These are phyloP conservation scores for Colletotrichum sp. DNA, from an alignment of 2,329 filamentous ascomycete species.

Conservation along the genomic window DNA sequence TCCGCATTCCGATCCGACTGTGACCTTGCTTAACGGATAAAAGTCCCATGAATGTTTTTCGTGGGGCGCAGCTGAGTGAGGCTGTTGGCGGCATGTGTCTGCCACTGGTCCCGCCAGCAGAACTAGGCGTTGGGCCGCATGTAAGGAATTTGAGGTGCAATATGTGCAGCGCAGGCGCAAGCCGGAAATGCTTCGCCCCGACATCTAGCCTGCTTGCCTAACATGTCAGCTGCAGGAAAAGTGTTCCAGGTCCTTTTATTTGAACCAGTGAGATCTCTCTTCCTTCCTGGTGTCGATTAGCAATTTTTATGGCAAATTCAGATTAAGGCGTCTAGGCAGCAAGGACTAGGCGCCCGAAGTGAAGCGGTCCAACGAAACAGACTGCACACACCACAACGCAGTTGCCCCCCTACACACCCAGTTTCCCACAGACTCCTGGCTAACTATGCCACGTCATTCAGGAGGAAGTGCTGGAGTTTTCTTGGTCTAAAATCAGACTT, in stretches of 20 bases:
- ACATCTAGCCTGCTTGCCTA: not conserved
- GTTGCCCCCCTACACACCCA: not conserved
- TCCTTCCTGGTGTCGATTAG: not conserved
- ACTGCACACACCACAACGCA: not conserved
- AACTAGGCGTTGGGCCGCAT: not conserved
- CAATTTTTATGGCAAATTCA: not conserved
- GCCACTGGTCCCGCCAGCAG: not conserved
- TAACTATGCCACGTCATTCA: not conserved
- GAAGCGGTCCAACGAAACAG: not conserved
- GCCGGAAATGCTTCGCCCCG: not conserved
- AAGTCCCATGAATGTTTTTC: not conserved
- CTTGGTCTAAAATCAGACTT: not conserved
- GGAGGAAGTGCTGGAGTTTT: not conserved
- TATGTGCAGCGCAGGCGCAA: not conserved
- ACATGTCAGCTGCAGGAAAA: not conserved
- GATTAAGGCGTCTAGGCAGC: not conserved
- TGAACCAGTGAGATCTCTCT: fast-evolving
- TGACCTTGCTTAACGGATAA: not conserved
- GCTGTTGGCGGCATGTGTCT: not conserved
- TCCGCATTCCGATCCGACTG: not conserved
- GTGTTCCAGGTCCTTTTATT: not conserved
- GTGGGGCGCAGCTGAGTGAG: not conserved
- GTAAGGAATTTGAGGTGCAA: not conserved
- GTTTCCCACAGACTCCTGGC: not conserved
- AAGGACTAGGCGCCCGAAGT: not conserved